These are phyloP conservation scores for Aspergillus caelatus DNA, from an alignment of 2,329 filamentous ascomycete species.

Conservation along the genomic window DNA sequence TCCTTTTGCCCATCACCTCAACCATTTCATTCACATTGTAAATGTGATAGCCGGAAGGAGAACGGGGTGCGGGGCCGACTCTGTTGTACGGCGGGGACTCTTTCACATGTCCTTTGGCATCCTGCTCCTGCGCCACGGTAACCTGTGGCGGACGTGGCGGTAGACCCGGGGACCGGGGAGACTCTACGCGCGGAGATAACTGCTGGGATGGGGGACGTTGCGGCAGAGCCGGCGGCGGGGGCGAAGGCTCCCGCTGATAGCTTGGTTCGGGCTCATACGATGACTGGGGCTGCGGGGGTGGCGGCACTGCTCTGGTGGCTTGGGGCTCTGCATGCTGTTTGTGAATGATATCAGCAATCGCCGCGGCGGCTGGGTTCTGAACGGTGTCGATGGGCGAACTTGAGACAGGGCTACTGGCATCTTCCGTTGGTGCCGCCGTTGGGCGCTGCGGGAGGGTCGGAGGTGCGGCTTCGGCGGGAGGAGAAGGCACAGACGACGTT, in stretches of 20 bases:
- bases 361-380: constrained; percentile 58
- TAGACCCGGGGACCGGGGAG: constrained; percentile 57
- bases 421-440: constrained; percentile 25
- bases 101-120: constrained; percentile 43
- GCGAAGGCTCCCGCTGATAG: constrained; percentile 46
- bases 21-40: constrained; percentile 99
- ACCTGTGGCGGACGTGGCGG: constrained; percentile 41
- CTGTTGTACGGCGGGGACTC: constrained; percentile 61
- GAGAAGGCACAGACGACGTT: constrained; percentile 24
- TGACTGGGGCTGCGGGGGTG: constrained; percentile 47
- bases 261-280: constrained; percentile 70
- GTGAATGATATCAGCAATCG: constrained; percentile 55
- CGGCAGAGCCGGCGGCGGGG: constrained; percentile 63
- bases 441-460: constrained; percentile 40
- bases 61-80: constrained; percentile 53
- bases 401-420: constrained; percentile 28
- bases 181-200: constrained; percentile 59
- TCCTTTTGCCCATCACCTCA: constrained; percentile 92
- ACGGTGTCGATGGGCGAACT: constrained; percentile 47
- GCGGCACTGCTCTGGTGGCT: constrained; percentile 33
- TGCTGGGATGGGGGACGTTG: constrained; percentile 62
- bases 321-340: constrained; percentile 41
- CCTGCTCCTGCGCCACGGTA: constrained; percentile 43
- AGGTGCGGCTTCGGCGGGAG: constrained; percentile 42
- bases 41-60: constrained; percentile 83